A percentile compares a stretch with the other conserved stretches of the same genome.
Evolutionary conservation across 192 early-diverging fungal species (phyloP).

Genomic region (Podila horticola): DNA sequence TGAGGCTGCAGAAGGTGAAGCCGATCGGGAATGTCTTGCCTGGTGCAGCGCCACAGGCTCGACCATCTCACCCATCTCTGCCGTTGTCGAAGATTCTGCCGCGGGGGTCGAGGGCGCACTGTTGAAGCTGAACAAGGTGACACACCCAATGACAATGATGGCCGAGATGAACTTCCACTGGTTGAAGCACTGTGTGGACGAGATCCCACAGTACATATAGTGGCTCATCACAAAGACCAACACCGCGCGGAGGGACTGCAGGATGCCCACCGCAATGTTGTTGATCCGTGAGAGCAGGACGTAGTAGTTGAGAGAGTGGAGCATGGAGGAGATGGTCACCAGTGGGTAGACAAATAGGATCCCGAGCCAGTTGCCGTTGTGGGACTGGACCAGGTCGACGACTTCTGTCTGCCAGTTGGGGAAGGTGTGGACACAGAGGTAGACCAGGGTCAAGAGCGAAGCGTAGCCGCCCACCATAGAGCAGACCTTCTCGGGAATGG

Average conservation of each 20-base stretch:
- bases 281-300: conserved; percentile 62
- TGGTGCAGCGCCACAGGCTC: not conserved
- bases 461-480: conserved; percentile 59
- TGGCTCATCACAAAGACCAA: conserved; percentile 69
- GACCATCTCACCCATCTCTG: not conserved
- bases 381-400: conserved; percentile 10
- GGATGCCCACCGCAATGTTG: conserved; percentile 65
- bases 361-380: conserved; percentile 9
- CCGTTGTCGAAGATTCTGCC: not conserved
- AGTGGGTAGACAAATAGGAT: conserved; percentile 56
- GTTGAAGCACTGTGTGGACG: conserved; percentile 67
- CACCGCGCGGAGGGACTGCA: conserved; percentile 65
- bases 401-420: conserved; percentile 59
- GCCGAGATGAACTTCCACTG: conserved; percentile 63
- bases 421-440: conserved; percentile 61
- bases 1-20: too few relatives aligned
- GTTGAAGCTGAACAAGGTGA: conserved; percentile 61
- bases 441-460: conserved; percentile 54
- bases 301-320: conserved; percentile 66
- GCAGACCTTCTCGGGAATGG: conserved; percentile 62
- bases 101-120: not conserved
- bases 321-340: conserved; percentile 53
- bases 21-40: too few relatives aligned
- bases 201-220: conserved; percentile 62
- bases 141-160: conserved; percentile 62